A percentile compares a stretch with the other conserved stretches of the same genome.
Evolutionary conservation across 345 rosid species (phyloP).

Genomic region (Boechera divaricarpa): DNA sequence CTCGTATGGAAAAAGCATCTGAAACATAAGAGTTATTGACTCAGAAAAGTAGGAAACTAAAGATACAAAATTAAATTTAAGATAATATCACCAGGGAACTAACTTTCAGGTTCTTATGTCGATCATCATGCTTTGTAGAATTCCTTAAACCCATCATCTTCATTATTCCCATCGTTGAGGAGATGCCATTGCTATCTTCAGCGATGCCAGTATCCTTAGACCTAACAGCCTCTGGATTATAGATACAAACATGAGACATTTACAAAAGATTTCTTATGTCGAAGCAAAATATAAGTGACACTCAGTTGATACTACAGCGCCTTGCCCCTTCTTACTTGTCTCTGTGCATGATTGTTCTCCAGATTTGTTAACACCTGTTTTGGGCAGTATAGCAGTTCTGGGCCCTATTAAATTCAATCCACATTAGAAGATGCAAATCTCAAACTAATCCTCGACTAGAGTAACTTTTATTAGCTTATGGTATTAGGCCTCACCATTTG

Average conservation of each 20-base stretch:
- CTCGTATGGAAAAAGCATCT: constrained; percentile 73
- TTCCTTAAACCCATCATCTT: constrained; percentile 66
- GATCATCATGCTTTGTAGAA: constrained; percentile 55
- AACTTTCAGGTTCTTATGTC: constrained; percentile 56
- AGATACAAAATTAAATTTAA: constrained; percentile 3
- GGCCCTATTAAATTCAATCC: constrained; percentile 39
- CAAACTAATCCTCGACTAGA: constrained; percentile 16
- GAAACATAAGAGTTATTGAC: constrained; percentile 15
- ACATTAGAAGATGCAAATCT: constrained; percentile 29
- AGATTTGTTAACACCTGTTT: constrained; percentile 42
- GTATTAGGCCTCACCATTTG: constrained; percentile 35
- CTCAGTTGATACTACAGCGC: constrained; percentile 51
- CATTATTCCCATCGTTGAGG: constrained; percentile 54
- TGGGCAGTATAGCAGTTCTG: constrained; percentile 47
- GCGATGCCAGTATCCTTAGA: constrained; percentile 39
- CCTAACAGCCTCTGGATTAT: constrained; percentile 50
- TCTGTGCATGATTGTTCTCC: constrained; percentile 50
- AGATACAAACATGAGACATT: constrained; percentile 33
- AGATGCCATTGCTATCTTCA: constrained; percentile 49
- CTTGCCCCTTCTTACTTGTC: constrained; percentile 50
- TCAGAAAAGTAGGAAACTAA: constrained; percentile 27
- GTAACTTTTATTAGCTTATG: constrained; percentile 20
- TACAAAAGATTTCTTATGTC: neutral
- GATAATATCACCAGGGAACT: constrained; percentile 42
- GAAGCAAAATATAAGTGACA: constrained; percentile 31